Evolutionary conservation across 768 basidiomycete species (phyloP).

Genomic region (Amanita inopinata): DNA sequence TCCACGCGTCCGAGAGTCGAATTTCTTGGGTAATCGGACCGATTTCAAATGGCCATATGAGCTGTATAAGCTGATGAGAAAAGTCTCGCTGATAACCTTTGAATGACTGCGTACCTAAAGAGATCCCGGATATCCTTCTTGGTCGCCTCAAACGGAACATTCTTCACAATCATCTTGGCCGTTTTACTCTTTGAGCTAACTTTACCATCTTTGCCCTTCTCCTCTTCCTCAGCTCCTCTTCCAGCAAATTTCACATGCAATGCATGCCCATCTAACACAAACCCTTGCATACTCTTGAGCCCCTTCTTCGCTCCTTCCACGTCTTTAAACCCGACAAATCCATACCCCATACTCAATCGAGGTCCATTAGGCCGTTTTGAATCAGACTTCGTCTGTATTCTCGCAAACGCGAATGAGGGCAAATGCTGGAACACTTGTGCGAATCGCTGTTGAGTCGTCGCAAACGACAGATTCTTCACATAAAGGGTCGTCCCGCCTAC

Average conservation of each 20-base stretch:
- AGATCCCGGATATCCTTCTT: conserved; percentile 87
- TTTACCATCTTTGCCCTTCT: conserved; percentile 25
- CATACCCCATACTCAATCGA: conserved; percentile 89
- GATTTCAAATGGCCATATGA: conserved; percentile 91
- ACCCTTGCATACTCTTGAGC: conserved; percentile 67
- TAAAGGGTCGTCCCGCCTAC: conserved; percentile 77
- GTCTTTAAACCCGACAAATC: conserved; percentile 87
- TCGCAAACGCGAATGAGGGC: conserved; percentile 76
- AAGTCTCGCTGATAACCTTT: background rate
- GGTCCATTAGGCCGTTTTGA: conserved; percentile 53
- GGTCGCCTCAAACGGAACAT: conserved; percentile 92
- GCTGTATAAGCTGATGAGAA: conserved; percentile 32
- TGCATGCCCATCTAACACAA: conserved; percentile 79
- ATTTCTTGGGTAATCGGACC: conserved; percentile 85
- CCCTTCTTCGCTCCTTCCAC: conserved; percentile 65
- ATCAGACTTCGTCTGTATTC: conserved; percentile 86
- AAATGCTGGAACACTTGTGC: conserved; percentile 60
- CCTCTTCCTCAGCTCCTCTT: conserved; percentile 53
- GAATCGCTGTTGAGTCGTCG: conserved; percentile 73
- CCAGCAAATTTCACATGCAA: conserved; percentile 82
- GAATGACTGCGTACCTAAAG: conserved; percentile 56
- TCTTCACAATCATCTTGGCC: conserved; percentile 97
- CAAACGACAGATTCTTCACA: conserved; percentile 92
- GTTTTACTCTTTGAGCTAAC: conserved; percentile 47
- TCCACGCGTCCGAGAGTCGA: conserved; percentile 81